A percentile compares a stretch with the other conserved stretches of the same genome.
Conservation (phyloP, 1,284 basidiomycete species). For the Apiotrichum gracile region DNA sequence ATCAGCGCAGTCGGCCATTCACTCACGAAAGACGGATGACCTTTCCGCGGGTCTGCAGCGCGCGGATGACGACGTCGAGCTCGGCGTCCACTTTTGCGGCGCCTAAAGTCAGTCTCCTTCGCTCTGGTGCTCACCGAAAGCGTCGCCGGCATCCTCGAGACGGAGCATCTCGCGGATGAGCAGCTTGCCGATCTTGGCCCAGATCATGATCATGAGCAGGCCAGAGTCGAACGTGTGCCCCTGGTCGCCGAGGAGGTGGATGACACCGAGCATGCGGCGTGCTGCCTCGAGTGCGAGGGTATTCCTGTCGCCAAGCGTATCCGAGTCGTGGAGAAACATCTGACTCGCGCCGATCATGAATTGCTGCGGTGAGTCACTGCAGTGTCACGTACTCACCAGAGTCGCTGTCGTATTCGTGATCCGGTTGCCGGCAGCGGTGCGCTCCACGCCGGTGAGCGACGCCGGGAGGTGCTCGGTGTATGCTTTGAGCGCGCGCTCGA, state of each 20-base stretch:
- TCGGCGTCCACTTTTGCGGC: background rate
- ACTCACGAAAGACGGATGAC: background rate
- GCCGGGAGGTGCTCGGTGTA: background rate
- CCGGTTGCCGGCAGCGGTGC: background rate
- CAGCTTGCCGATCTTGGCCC: constrained; percentile 6
- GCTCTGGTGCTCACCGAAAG: constrained; percentile 5
- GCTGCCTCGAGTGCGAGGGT: constrained; percentile 13
- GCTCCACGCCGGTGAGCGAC: background rate
- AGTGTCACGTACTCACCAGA: background rate
- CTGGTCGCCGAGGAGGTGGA: constrained; percentile 2
- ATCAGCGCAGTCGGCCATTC: no score
- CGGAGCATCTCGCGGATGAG: constrained; percentile 11
- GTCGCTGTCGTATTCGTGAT: background rate
- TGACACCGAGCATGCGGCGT: constrained; percentile 12
- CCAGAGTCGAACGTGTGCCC: constrained; percentile 1
- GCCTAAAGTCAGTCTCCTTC: background rate
- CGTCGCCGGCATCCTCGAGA: constrained; percentile 3
- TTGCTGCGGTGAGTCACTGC: constrained; percentile 10
- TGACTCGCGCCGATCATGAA: constrained; percentile 8
- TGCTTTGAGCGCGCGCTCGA: background rate
- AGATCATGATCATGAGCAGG: constrained; percentile 6
- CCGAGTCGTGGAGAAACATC: constrained; percentile 14
- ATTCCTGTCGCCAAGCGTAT: constrained; percentile 9
- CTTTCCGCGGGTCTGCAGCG: background rate
- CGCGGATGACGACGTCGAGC: background rate